Base-by-base conservation (phyloP, 129 eudicot genomes). In the Ambrosia trifida region DNA sequence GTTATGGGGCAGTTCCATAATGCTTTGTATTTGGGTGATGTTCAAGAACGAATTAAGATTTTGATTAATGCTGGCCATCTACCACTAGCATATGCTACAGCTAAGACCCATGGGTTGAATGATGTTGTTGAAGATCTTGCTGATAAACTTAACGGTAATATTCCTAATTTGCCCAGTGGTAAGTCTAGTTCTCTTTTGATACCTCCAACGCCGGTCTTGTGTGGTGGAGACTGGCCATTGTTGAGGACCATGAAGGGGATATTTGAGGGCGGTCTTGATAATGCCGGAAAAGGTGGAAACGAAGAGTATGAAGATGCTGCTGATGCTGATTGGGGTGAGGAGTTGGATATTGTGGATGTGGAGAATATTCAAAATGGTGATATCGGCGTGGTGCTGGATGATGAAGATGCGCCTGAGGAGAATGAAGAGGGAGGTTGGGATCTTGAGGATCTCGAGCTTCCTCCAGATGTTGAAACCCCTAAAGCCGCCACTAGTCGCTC, bases 1-100 rank as follows among this genome's bases (percentile, higher is more conserved):
- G 89, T 87, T 45, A 87, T 87, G 94, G 89, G 94, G 28, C 94
- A 87, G 69, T 87, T 87, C 73, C 94, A 87, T 51, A 84, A 87
- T 56, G 89, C 94, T 9, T 73, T 87, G 68, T 87, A 87, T 50
- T 73, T 87, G 60, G 94, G 94, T 18, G 87, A 87, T 71, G 78
- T 82, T 11, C 72, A 76, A 31, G 94, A 87, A 70, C 81, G 94
- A 44, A 78, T 87, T 35, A 84, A 82, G 84, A 82, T 87, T 70
- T 72, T 87, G 71, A 76, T 84, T 71, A 82, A 82, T 75, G 84
- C 89, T 17, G 94, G 89, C 7, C 94, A 84, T 79, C 41, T 87
- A 81, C 94, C 89, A 2, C 82, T 87, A 41, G 94, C 94, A 13
- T 87, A 87, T 52, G 78, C 80, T 45, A 87, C 94, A 5, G 94